Percentiles rank a stretch among this genome's conserved stretches.
phyloP scores from a whole-genome alignment of 306 rosid species.

The Vigna trinervia region DNA sequence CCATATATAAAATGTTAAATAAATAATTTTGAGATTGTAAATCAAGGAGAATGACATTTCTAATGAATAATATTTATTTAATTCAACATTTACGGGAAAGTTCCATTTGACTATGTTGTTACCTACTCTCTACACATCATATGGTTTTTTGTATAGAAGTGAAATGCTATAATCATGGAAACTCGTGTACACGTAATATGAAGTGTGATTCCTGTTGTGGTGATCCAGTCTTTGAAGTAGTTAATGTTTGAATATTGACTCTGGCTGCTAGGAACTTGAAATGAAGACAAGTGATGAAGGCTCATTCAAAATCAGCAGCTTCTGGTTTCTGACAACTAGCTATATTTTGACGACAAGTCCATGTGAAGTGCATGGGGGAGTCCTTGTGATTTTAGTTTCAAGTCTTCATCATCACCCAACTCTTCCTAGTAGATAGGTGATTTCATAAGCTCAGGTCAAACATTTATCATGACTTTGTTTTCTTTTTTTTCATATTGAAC shows the following conservation, averaged over 20 bases:
- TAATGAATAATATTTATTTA: no score
- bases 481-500: no score
- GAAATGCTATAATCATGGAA: no score
- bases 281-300: not conserved
- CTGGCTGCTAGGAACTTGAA: not conserved
- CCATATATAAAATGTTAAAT: no score
- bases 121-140: no score
- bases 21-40: no score
- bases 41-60: no score
- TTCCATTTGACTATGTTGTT: no score
- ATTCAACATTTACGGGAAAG: no score
- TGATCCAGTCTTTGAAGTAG: not conserved
- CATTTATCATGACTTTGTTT: not conserved
- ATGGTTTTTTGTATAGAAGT: no score
- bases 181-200: not conserved
- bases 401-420: not conserved
- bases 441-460: no score
- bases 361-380: conserved; percentile 7
- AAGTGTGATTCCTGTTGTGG: not conserved
- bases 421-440: not conserved
- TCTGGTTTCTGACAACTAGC: not conserved
- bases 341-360: conserved; percentile 12
- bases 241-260: not conserved
- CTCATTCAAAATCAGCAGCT: not conserved
- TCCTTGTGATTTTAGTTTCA: not conserved